phyloP scores from a whole-genome alignment of 1,284 basidiomycete genomes.

The Cryptococcus sp. region DNA sequence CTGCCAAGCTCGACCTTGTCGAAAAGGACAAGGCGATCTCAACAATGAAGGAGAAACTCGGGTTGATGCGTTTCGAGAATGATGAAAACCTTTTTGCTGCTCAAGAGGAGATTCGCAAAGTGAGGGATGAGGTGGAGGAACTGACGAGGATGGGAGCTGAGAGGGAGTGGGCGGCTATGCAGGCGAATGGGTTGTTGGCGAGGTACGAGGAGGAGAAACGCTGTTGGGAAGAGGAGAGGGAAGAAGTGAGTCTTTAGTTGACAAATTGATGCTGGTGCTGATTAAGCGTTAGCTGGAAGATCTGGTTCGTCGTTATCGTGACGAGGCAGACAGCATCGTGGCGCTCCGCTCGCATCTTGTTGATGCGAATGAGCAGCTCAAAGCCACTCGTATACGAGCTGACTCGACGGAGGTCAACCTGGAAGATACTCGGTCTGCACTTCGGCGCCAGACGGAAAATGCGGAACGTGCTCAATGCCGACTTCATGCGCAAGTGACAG shows the following conservation, averaged over 20 bases:
- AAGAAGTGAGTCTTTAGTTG: conserved; percentile 14
- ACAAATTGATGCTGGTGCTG: neutral
- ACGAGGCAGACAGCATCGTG: no score
- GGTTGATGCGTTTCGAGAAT: conserved; percentile 21
- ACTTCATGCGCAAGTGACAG: conserved; percentile 19
- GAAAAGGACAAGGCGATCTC: conserved; percentile 14
- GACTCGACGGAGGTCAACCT: no score
- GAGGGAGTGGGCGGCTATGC: conserved; percentile 14
- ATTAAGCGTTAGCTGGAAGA: conserved; percentile 3
- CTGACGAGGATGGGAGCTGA: conserved; percentile 13
- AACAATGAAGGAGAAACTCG: conserved; percentile 16
- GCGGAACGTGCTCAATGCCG: conserved; percentile 13
- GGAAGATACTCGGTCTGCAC: neutral
- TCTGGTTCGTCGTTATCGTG: no score
- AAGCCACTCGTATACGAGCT: no score
- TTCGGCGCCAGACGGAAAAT: conserved; percentile 17
- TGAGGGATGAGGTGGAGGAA: conserved; percentile 20
- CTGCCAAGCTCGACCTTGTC: conserved; percentile 1
- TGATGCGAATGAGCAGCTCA: conserved; percentile 20
- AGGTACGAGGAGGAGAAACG: conserved; percentile 19
- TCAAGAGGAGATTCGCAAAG: conserved; percentile 13
- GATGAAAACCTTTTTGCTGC: conserved; percentile 24
- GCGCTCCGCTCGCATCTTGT: conserved; percentile 12
- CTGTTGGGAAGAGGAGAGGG: conserved; percentile 18
- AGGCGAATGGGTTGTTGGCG: conserved; percentile 15